These are phyloP conservation scores for Casuarina equisetifolia DNA, from an alignment of 306 rosid genomes.

Conservation along the genomic window DNA sequence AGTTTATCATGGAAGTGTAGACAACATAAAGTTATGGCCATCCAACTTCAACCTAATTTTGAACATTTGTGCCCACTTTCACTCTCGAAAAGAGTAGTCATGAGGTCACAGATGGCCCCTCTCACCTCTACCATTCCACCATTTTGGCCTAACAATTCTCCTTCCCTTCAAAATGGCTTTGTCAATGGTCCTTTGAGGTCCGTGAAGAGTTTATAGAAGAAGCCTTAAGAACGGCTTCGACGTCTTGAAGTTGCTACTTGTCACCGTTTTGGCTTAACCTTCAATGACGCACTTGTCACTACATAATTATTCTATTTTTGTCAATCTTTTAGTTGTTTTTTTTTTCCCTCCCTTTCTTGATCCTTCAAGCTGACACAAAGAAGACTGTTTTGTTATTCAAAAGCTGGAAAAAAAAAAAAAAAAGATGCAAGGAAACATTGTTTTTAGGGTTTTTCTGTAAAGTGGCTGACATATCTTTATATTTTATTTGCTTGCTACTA, in stretches of 20 bases:
- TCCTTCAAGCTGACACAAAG: background rate
- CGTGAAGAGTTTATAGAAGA: background rate
- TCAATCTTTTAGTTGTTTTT: no score
- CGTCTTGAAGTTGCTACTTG: no score
- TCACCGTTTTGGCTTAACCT: no score
- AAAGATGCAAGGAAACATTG: no score
- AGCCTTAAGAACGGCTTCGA: no score
- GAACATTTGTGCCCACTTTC: background rate
- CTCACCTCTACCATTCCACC: background rate
- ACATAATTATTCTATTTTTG: no score
- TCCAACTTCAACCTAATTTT: background rate
- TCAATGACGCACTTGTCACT: no score
- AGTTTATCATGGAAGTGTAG: no score
- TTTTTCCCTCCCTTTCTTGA: no score
- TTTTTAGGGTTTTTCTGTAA: no score
- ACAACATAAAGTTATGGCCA: background rate
- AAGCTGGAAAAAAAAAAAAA: background rate
- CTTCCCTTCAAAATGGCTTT: conserved; percentile 22
- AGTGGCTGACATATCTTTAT: no score
- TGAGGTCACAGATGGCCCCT: conserved; percentile 4
- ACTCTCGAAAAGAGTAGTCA: background rate
- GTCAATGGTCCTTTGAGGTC: conserved; percentile 18
- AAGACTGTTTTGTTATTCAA: background rate
- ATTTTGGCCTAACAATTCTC: conserved; percentile 1
- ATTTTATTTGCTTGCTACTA: no score